phyloP scores from a whole-genome alignment of 768 basidiomycete genomes.

The Calvatia gigantea region DNA sequence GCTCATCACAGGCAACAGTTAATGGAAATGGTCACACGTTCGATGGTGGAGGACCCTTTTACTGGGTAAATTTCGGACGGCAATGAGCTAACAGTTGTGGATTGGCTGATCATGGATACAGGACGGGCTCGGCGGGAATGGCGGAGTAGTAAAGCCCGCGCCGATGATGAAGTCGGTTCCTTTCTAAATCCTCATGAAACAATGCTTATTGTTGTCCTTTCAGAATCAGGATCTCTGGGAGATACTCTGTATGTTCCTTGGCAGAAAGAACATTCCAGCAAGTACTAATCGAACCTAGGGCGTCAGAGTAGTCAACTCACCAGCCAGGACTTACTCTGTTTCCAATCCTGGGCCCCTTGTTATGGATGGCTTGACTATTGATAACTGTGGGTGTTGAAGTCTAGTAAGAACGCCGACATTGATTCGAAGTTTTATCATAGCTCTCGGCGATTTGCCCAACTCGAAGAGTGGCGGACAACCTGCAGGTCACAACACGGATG shows the following conservation, averaged over 20 bases:
- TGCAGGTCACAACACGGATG: constrained; percentile 51
- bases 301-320: constrained; percentile 39
- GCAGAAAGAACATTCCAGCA: constrained; percentile 19
- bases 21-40: constrained; percentile 40
- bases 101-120: constrained; percentile 14
- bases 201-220: neutral
- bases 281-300: constrained; percentile 28
- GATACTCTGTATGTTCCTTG: constrained; percentile 26
- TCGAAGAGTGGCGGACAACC: constrained; percentile 42
- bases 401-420: neutral
- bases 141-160: constrained; percentile 36
- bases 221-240: constrained; percentile 37
- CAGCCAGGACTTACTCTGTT: constrained; percentile 34
- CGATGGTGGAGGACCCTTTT: constrained; percentile 40
- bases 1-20: constrained; percentile 22
- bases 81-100: neutral
- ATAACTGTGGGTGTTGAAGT: constrained; percentile 43
- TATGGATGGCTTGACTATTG: constrained; percentile 47
- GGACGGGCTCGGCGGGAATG: constrained; percentile 37
- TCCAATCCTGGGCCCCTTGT: constrained; percentile 35
- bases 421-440: constrained; percentile 24
- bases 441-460: constrained; percentile 49
- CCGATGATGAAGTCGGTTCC: constrained; percentile 41
- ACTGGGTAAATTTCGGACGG: constrained; percentile 28
- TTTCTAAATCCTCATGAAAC: neutral